Conservation (phyloP, 257 asterid genomes). For the Solanum neorickii region DNA sequence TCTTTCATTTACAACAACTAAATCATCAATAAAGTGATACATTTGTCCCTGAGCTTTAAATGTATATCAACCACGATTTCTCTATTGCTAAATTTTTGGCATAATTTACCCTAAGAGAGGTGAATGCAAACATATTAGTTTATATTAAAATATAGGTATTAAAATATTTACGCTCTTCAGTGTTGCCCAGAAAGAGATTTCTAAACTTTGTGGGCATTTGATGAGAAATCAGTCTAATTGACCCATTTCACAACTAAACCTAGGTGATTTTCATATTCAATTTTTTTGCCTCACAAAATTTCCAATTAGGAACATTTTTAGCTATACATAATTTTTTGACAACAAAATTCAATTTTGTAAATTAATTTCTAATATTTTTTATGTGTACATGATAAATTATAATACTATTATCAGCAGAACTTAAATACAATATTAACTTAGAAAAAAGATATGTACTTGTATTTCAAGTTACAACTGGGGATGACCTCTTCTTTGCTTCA, state of each 20-base stretch:
- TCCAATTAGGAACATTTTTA: background rate
- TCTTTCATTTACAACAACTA: too few species aligned
- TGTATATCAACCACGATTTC: too few species aligned
- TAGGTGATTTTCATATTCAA: background rate
- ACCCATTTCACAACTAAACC: background rate
- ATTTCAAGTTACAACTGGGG: background rate
- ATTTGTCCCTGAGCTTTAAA: too few species aligned
- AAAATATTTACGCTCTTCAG: background rate
- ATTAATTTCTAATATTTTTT: background rate
- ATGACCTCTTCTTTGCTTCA: background rate
- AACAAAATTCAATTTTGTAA: background rate
- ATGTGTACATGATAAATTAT: background rate
- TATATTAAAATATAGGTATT: too few species aligned
- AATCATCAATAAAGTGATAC: too few species aligned
- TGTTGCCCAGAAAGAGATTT: too few species aligned
- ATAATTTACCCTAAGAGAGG: too few species aligned
- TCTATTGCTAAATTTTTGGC: too few species aligned
- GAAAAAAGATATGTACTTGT: background rate
- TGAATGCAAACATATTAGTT: too few species aligned
- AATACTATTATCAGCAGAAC: background rate
- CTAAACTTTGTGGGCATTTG: background rate
- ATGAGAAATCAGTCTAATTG: background rate
- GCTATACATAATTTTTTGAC: background rate
- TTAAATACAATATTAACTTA: background rate
- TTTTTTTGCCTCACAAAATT: too few species aligned